Conservation (phyloP, 2,329 filamentous ascomycete species). For the Ramularia endophylla region DNA sequence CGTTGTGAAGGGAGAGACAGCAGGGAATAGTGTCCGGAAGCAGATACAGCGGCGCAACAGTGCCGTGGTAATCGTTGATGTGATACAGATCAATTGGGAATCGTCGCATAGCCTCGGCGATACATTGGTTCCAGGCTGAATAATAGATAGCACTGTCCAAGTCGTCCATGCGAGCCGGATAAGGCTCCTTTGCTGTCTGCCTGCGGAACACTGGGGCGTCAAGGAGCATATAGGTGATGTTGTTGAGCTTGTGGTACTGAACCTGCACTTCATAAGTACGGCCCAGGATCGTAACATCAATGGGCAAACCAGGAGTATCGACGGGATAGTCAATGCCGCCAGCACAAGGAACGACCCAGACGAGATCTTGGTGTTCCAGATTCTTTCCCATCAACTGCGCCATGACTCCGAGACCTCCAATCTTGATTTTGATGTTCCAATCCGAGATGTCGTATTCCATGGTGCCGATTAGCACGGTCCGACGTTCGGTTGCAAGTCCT, state of each 20-base stretch:
- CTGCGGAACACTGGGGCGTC: constrained; percentile 62
- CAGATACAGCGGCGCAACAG: constrained; percentile 58
- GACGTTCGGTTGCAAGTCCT: constrained; percentile 25
- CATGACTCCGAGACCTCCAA: constrained; percentile 65
- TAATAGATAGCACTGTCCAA: constrained; percentile 63
- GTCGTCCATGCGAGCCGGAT: constrained; percentile 64
- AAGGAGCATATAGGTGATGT: constrained; percentile 63
- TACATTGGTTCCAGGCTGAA: constrained; percentile 65
- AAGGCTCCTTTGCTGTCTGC: constrained; percentile 57
- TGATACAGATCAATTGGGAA: constrained; percentile 61
- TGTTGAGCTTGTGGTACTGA: constrained; percentile 57
- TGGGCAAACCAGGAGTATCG: constrained; percentile 54
- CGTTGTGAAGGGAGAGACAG: constrained; percentile 61
- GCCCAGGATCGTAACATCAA: constrained; percentile 57
- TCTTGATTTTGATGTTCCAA: constrained; percentile 66
- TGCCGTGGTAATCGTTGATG: constrained; percentile 61
- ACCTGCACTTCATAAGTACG: constrained; percentile 56
- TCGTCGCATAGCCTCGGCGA: constrained; percentile 56
- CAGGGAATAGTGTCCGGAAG: constrained; percentile 57
- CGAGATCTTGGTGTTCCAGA: constrained; percentile 57
- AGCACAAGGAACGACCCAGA: constrained; percentile 51
- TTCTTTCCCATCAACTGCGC: constrained; percentile 63
- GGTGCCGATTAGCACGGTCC: constrained; percentile 61
- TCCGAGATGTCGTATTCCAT: constrained; percentile 70
- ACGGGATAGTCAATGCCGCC: constrained; percentile 59